Evolutionary conservation across 345 rosid species (phyloP).

Genomic region (Ailanthus altissimus): DNA sequence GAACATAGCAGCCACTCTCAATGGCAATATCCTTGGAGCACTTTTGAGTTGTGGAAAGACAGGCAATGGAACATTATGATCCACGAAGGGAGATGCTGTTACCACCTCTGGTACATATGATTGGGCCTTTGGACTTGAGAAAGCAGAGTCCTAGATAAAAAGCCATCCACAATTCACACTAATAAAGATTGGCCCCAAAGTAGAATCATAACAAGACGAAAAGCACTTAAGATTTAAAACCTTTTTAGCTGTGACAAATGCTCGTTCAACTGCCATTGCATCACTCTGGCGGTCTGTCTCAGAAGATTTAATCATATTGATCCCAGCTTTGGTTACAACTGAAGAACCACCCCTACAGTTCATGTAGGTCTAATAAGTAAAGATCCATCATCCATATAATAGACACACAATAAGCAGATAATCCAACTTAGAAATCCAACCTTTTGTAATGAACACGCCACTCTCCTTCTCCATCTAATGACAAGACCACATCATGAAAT

Average conservation of each 20-base stretch:
- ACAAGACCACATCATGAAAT: conserved; percentile 91
- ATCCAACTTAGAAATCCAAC: conserved; percentile 40
- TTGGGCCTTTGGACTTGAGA: conserved; percentile 54
- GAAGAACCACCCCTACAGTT: conserved; percentile 66
- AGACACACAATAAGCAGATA: conserved; percentile 18
- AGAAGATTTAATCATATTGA: conserved; percentile 40
- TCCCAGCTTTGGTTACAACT: conserved; percentile 46
- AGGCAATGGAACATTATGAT: conserved; percentile 48
- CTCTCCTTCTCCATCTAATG: conserved; percentile 97
- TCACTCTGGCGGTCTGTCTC: conserved; percentile 76
- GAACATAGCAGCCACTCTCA: conserved; percentile 88
- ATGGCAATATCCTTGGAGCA: conserved; percentile 61
- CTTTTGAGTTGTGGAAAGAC: conserved; percentile 70
- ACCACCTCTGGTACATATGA: conserved; percentile 69
- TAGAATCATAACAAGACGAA: conserved; percentile 14
- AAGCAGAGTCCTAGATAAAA: conserved; percentile 55
- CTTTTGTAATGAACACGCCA: conserved; percentile 84
- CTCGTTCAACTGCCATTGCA: conserved; percentile 87
- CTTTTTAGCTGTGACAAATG: conserved; percentile 71
- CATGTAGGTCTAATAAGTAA: conserved; percentile 22
- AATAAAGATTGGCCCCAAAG: conserved; percentile 15
- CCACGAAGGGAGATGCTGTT: conserved; percentile 56
- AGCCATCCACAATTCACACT: conserved; percentile 20
- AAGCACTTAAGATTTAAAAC: conserved; percentile 34
- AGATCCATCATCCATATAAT: background rate